phyloP scores from a whole-genome alignment of 495 filamentous ascomycete genomes.

The Talaromyces proteolyticus region DNA sequence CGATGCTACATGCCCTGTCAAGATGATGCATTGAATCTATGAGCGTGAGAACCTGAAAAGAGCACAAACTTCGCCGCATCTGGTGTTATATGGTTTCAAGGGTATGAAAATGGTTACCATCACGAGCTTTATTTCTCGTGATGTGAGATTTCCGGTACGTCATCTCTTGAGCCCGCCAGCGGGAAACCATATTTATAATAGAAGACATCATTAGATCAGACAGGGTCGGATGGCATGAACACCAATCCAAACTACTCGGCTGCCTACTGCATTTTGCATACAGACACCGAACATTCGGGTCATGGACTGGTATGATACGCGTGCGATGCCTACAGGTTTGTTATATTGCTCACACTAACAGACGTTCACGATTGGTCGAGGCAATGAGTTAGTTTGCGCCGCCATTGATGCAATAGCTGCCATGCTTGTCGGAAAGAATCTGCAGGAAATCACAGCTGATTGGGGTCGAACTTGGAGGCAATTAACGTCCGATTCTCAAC shows the following conservation, averaged over 20 bases:
- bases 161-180: not conserved
- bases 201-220: slow-evolving; percentile 86
- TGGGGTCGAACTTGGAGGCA: slow-evolving; percentile 89
- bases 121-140: slow-evolving; percentile 69
- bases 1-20: not conserved
- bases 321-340: not conserved
- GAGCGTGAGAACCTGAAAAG: not conserved
- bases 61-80: not conserved
- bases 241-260: slow-evolving; percentile 86
- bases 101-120: slow-evolving; percentile 60
- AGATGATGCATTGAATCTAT: not conserved
- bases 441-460: slow-evolving; percentile 67
- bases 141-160: slow-evolving; percentile 80
- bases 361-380: slow-evolving; percentile 94
- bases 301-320: slow-evolving; percentile 71
- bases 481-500: slow-evolving; percentile 80
- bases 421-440: slow-evolving; percentile 65
- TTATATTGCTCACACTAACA: slow-evolving; percentile 18
- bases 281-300: slow-evolving; percentile 62
- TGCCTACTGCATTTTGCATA: slow-evolving; percentile 86
- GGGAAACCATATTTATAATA: not conserved
- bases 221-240: slow-evolving; percentile 95
- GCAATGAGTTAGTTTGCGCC: slow-evolving; percentile 85
- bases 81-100: not conserved
- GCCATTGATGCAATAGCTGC: slow-evolving; percentile 72